Base-by-base conservation (phyloP, 768 basidiomycete genomes). In the Phylloporus sp. region DNA sequence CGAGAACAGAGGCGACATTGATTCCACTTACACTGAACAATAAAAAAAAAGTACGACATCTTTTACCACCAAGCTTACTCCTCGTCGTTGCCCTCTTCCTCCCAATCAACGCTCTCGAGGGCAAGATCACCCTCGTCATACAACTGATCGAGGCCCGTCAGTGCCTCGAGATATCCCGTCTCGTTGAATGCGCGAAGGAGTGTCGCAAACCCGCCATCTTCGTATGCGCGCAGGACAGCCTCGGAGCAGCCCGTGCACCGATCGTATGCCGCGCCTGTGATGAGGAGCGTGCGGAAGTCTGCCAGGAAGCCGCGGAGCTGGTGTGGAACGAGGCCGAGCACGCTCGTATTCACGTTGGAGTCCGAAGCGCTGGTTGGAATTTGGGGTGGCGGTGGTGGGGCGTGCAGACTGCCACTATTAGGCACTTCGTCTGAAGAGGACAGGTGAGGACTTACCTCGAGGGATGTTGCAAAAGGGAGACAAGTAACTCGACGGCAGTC, bases 231-330 rank as follows among this genome's bases (percentile, higher is more conserved):
- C 28, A 97, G 54, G 16, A 97, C 91, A 20, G 76, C 76, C 57
- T 88, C 83, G 48, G 88, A 89, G 64, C 97, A 99, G 0, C 91
- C 97, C 2, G 94, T 95, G 66, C 95, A 99, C 49, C 77, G 74
- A 48, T 85, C 80, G 64, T 88, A 99, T 2, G 93, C 91, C 2
- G 87, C 83, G 0, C 95, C 97, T 0, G 86, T 82, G 52, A 99
- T 84, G 24, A 82, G 81, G 59, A 97, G 74, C 38, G 84, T 92
- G 46, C 84, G 78, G 76, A 95, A 99, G 55, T 91, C 86, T 6
- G 84, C 82, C 4, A 98, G 77, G 74, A 84, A 93, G 0, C 95
- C 97, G 5, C 97, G 84, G 10, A 98, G 75, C 65, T 97, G 95
- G 66, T 98, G 97, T 1, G 97, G 97, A 4, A 97, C 90, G 16